Conservation (phyloP, 2,329 filamentous ascomycete species). For the Orbilia oligospora region DNA sequence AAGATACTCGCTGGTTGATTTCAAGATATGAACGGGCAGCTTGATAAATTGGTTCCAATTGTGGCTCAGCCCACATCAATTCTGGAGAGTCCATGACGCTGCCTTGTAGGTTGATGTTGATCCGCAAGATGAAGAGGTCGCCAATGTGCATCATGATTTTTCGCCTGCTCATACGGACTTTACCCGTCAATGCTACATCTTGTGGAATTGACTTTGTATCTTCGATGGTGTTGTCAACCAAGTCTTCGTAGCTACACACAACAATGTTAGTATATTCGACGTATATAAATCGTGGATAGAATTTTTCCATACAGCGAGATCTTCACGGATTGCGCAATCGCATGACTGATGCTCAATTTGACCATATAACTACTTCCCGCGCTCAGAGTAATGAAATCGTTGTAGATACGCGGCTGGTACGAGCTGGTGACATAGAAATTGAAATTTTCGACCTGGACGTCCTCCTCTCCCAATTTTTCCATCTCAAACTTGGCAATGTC, state of each 20-base stretch:
- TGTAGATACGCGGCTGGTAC: conserved; percentile 98
- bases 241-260: conserved; percentile 77
- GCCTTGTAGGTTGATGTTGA: conserved; percentile 97
- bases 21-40: conserved; percentile 95
- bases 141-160: conserved; percentile 99
- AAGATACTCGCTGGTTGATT: conserved; percentile 93
- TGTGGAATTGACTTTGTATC: conserved; percentile 92
- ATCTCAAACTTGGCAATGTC: conserved; percentile 94
- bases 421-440: conserved; percentile 99
- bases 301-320: conserved; percentile 40
- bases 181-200: conserved; percentile 92
- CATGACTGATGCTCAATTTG: conserved; percentile 95
- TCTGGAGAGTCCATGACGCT: conserved; percentile 97
- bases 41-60: conserved; percentile 95
- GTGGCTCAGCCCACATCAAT: conserved; percentile 97
- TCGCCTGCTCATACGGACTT: conserved; percentile 86
- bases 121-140: conserved; percentile 95
- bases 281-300: neutral
- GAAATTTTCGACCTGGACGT: conserved; percentile 96
- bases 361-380: conserved; percentile 99
- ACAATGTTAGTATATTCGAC: conserved; percentile 10
- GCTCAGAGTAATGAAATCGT: conserved; percentile 95
- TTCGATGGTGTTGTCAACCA: conserved; percentile 93
- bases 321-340: conserved; percentile 94
- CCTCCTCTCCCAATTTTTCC: conserved; percentile 88